These are phyloP conservation scores for Solioccasus polychromus DNA, from an alignment of 768 basidiomycete species.

Conservation along the genomic window DNA sequence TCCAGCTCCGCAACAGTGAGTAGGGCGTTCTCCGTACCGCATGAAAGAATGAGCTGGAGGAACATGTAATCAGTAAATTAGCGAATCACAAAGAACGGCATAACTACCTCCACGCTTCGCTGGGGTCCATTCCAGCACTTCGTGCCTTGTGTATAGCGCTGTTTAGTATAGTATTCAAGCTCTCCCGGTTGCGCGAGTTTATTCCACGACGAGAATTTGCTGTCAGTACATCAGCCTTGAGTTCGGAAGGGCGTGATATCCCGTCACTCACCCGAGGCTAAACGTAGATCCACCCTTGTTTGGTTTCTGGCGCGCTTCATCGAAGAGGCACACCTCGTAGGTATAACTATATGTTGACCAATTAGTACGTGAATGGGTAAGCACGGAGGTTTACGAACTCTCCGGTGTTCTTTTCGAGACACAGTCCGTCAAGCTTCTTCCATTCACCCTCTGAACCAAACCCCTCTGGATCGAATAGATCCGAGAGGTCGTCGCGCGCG, in stretches of 20 bases:
- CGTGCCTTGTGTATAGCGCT: conserved; percentile 79
- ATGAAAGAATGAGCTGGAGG: conserved; percentile 70
- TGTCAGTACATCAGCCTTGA: conserved; percentile 29
- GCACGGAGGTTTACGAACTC: conserved; percentile 63
- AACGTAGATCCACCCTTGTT: conserved; percentile 71
- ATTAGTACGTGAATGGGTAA: conserved; percentile 7
- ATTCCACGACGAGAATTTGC: conserved; percentile 83
- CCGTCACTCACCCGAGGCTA: conserved; percentile 76
- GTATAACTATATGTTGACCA: conserved; percentile 60
- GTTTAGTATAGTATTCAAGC: conserved; percentile 75
- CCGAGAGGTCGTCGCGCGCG: conserved; percentile 55
- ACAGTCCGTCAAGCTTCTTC: conserved; percentile 88
- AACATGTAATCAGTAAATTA: conserved; percentile 1
- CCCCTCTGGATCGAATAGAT: conserved; percentile 61
- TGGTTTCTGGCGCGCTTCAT: conserved; percentile 83
- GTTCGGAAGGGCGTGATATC: not conserved
- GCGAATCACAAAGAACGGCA: not conserved
- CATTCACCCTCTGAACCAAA: conserved; percentile 88
- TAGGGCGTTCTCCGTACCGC: conserved; percentile 83
- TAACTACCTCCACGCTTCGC: conserved; percentile 71
- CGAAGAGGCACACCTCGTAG: conserved; percentile 92
- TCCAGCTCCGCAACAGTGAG: conserved; percentile 82
- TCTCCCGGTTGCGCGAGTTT: conserved; percentile 52
- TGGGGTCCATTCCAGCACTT: conserved; percentile 97
- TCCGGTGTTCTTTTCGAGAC: conserved; percentile 79